Evolutionary conservation across 495 filamentous ascomycete genomes (phyloP).

Genomic region (Aspergillus hancockii): DNA sequence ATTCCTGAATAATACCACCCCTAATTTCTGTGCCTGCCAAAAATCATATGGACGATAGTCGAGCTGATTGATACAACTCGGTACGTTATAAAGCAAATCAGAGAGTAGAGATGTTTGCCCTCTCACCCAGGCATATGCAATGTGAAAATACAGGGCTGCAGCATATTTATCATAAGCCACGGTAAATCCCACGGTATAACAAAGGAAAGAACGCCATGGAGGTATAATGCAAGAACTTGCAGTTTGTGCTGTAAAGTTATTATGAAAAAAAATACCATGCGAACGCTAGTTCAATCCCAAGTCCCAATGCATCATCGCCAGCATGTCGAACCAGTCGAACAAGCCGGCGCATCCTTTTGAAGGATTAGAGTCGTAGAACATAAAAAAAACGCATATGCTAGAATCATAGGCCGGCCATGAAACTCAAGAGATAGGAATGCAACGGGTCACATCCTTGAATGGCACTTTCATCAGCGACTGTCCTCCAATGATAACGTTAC

Average conservation of each 20-base stretch:
- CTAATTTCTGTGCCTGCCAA: slow-evolving; percentile 20
- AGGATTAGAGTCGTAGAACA: slow-evolving; percentile 17
- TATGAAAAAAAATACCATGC: slow-evolving; percentile 16
- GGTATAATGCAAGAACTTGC: slow-evolving; percentile 12
- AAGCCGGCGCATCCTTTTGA: slow-evolving; percentile 15
- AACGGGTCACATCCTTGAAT: slow-evolving; percentile 7
- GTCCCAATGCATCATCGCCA: slow-evolving; percentile 25
- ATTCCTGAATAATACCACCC: slow-evolving; percentile 5
- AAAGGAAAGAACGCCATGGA: slow-evolving; percentile 3
- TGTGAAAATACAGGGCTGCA: slow-evolving; percentile 1
- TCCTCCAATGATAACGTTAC: slow-evolving; percentile 53
- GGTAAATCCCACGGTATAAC: not conserved
- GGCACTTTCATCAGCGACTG: slow-evolving; percentile 15
- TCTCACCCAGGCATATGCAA: slow-evolving; percentile 1
- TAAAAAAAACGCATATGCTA: slow-evolving; percentile 13
- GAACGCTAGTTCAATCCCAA: slow-evolving; percentile 18
- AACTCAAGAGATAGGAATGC: slow-evolving; percentile 12
- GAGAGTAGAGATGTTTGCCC: not conserved
- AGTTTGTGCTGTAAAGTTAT: not conserved
- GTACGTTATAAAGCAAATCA: slow-evolving; percentile 13
- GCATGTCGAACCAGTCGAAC: slow-evolving; percentile 25
- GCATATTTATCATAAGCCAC: slow-evolving; percentile 1
- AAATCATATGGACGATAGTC: slow-evolving; percentile 22
- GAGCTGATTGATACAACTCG: slow-evolving; percentile 14
- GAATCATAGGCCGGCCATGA: slow-evolving; percentile 24